phyloP scores from a whole-genome alignment of 495 filamentous ascomycete species.

The Penicillium waksmanii region DNA sequence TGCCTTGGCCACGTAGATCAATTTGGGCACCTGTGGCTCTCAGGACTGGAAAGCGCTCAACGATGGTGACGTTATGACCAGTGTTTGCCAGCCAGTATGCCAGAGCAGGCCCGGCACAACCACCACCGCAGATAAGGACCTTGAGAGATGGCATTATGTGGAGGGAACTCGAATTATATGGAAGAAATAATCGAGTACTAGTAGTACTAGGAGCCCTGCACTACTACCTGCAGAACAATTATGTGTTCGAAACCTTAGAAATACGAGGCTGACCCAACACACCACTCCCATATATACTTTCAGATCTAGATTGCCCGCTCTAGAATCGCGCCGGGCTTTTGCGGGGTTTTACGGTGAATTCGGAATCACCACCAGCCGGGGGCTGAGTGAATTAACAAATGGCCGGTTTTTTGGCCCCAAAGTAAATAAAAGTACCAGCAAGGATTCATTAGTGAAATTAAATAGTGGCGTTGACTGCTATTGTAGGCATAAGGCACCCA shows the following conservation, averaged over 20 bases:
- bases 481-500: constrained; percentile 10
- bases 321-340: neutral
- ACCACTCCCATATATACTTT: neutral
- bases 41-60: constrained; percentile 45
- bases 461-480: constrained; percentile 1
- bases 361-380: neutral
- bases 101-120: constrained; percentile 42
- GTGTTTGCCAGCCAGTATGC: constrained; percentile 43
- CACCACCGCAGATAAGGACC: constrained; percentile 34
- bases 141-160: constrained; percentile 21
- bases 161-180: too few species aligned
- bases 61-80: constrained; percentile 40
- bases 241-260: too few species aligned
- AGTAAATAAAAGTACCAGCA: neutral
- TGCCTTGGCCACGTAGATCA: constrained; percentile 44
- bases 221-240: too few species aligned
- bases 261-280: neutral
- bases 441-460: neutral
- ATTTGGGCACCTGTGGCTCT: constrained; percentile 42
- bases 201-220: too few species aligned
- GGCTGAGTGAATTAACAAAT: too few species aligned
- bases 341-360: constrained; percentile 36
- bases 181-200: too few species aligned
- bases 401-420: too few species aligned
- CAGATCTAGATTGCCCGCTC: neutral